Conservation (phyloP, 441 rosid species). For the Pelargonium citronellum region DNA sequence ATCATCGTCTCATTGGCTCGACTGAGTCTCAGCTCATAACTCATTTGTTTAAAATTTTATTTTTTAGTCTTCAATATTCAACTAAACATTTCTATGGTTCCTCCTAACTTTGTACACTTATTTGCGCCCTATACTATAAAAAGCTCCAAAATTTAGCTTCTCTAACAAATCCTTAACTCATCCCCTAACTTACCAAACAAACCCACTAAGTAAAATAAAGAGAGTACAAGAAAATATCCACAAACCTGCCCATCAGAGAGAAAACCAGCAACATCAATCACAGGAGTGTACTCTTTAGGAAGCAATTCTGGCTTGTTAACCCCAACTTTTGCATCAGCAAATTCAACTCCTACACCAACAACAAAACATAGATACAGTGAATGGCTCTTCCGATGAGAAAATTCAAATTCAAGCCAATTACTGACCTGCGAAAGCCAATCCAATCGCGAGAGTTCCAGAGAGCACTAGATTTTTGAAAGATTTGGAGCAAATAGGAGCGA, state of each 20-base stretch:
- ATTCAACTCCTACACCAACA: conserved; percentile 40
- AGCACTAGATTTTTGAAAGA: conserved; percentile 43
- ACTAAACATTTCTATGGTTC: too few relatives aligned
- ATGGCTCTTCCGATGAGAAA: not conserved
- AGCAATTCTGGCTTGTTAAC: conserved; percentile 94
- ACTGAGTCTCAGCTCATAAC: too few relatives aligned
- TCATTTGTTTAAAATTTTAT: too few relatives aligned
- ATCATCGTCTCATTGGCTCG: too few relatives aligned
- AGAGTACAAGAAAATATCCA: not conserved
- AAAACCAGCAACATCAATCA: conserved; percentile 85
- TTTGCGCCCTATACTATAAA: too few relatives aligned
- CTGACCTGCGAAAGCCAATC: conserved; percentile 56
- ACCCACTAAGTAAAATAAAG: not conserved
- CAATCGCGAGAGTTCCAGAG: conserved; percentile 63
- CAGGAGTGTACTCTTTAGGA: conserved; percentile 71
- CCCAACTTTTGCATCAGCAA: conserved; percentile 71
- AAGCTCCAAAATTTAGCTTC: too few relatives aligned
- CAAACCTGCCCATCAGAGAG: conserved; percentile 88
- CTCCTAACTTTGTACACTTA: too few relatives aligned
- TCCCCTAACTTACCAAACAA: too few relatives aligned
- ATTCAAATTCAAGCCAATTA: not conserved
- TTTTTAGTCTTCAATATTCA: too few relatives aligned
- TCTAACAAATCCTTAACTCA: too few relatives aligned
- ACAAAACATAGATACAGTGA: not conserved
- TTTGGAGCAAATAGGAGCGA: conserved; percentile 39